phyloP scores from a whole-genome alignment of 208 protist species.

The Crithidia mellificae region DNA sequence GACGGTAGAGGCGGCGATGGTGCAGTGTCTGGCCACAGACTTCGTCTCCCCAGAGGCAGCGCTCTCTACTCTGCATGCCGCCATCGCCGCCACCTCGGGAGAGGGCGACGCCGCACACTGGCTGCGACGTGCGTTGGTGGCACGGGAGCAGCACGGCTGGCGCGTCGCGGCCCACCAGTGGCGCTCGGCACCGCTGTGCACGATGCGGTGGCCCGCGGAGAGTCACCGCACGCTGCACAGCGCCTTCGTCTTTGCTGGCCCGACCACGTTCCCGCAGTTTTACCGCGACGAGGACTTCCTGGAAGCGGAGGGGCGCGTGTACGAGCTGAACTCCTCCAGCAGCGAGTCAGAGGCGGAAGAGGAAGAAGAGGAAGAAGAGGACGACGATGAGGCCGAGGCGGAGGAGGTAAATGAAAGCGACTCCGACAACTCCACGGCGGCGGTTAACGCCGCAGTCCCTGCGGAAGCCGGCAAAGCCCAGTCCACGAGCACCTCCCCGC shows the following conservation, averaged over 20 bases:
- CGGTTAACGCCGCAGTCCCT: no score
- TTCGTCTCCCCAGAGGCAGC: no score
- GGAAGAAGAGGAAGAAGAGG: slow-evolving; percentile 53
- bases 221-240: slow-evolving; percentile 36
- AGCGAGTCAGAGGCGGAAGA: slow-evolving; percentile 54
- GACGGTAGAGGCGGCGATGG: slow-evolving; percentile 18
- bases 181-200: slow-evolving; percentile 22
- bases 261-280: slow-evolving; percentile 74
- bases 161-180: neutral
- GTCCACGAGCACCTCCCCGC: no score
- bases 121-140: slow-evolving; percentile 20
- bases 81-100: neutral
- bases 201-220: slow-evolving; percentile 18
- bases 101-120: slow-evolving; percentile 21
- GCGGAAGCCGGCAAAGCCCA: no score
- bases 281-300: slow-evolving; percentile 43
- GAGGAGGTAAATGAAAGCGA: slow-evolving; percentile 14
- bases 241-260: slow-evolving; percentile 55
- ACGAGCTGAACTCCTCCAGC: slow-evolving; percentile 55
- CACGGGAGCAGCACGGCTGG: slow-evolving; percentile 30
- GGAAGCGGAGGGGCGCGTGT: slow-evolving; percentile 46
- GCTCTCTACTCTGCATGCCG: neutral
- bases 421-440: slow-evolving; percentile 18
- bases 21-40: neutral
- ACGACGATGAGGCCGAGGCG: slow-evolving; percentile 55